Evolutionary conservation across 176 grass and related monocot species (phyloP).

Genomic region (Aechmea fasciata): DNA sequence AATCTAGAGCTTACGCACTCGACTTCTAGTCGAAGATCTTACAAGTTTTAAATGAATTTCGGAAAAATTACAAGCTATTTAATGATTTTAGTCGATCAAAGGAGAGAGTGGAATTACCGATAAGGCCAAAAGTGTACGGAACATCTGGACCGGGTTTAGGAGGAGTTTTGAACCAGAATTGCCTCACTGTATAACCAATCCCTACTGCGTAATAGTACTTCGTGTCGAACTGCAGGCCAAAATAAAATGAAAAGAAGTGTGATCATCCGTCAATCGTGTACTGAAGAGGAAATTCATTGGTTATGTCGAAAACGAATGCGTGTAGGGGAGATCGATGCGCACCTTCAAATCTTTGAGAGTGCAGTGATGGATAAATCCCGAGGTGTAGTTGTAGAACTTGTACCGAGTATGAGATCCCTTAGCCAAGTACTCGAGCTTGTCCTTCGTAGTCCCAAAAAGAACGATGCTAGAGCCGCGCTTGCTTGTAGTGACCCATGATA

Average conservation of each 20-base stretch:
- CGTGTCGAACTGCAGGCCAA: constrained; percentile 21
- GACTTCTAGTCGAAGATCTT: too few relatives aligned
- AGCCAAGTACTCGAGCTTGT: constrained; percentile 22
- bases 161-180: constrained; percentile 70
- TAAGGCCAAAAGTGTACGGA: constrained; percentile 81
- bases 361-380: constrained; percentile 85
- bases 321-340: not conserved
- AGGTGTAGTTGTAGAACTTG: constrained; percentile 85
- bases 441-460: constrained; percentile 33
- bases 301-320: too few relatives aligned
- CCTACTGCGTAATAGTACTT: constrained; percentile 66
- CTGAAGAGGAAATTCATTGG: too few relatives aligned
- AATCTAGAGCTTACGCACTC: too few relatives aligned
- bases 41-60: too few relatives aligned
- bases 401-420: constrained; percentile 32
- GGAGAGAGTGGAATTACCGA: constrained; percentile 29
- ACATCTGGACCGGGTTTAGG: constrained; percentile 76
- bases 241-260: not conserved
- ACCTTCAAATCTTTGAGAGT: constrained; percentile 65
- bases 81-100: not conserved
- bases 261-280: too few relatives aligned
- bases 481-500: constrained; percentile 44
- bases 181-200: constrained; percentile 33
- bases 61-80: constrained; percentile 6
- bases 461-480: constrained; percentile 38